Evolutionary conservation across 805 yeast species (phyloP), one percentile per base, ranked within the genome.

Genomic region (Suhomyces prunicola): DNA sequence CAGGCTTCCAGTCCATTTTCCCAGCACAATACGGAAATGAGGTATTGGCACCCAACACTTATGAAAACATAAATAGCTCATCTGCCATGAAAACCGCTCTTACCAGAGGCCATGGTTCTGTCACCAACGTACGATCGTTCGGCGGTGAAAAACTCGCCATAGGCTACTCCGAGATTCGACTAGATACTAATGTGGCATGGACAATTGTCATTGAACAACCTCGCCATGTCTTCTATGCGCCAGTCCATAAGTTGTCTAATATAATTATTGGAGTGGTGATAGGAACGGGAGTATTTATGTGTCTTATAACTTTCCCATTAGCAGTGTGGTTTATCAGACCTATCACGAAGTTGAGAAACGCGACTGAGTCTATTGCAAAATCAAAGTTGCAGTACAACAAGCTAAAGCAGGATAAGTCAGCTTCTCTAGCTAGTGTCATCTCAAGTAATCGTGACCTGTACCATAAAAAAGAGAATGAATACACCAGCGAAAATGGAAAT

Each of bases 301-400:
- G 88, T 58, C 55, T 88, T 1, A 65, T 88, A n/a, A 89, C 97
- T 0, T 81, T 90, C 65, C 92, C 94, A 5, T 68, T 91, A 50
- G 90, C 96, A 0, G 90, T 88, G 54, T 87, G 85, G 76, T 90
- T 92, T 35, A 92, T 90, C 5, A 71, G 88, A 57, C 97, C 97
- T 0, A 90, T 91, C 53, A 80, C 89, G 44, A 79, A 85, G 53
- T 74, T 91, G 44, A 90, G 88, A 62, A 83, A 84, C 56, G 96
- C 96, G 0, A 89, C 97, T 0, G 97, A 90, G 64, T 81, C 80
- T 23, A 81, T 85, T 27, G 80, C 85, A 5, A 70, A 72, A 47
- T 73, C 79, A 33, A 74, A 71, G 57, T 68, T 72, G 58, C 54
- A 61, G 27, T 33, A 46, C 22, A 27, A 36, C 23, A 46, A 35